Evolutionary conservation across 129 eudicot genomes (phyloP).

Genomic region (Ambrosia artemisiifolia): DNA sequence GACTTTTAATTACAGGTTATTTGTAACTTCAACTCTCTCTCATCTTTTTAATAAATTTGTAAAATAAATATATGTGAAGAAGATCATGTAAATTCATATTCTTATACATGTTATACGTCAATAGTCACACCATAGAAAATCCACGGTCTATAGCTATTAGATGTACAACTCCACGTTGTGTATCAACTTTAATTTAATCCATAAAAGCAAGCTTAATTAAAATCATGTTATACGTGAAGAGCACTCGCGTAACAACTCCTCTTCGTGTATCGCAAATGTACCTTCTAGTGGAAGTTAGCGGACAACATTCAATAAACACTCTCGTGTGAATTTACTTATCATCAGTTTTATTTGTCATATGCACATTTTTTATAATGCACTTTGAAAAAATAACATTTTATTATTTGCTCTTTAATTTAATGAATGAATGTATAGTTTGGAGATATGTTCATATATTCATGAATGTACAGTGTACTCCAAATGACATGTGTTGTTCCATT

Average conservation of each 20-base stretch:
- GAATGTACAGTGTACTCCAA: not conserved
- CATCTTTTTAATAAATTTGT: too few species aligned
- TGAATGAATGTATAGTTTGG: not conserved
- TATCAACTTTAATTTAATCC: not conserved
- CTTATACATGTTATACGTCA: not conserved
- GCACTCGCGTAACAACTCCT: not conserved
- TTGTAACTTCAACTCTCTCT: too few species aligned
- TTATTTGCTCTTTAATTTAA: not conserved
- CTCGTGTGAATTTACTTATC: not conserved
- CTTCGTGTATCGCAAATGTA: not conserved
- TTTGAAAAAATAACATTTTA: too few species aligned
- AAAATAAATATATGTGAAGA: too few species aligned
- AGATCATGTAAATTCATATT: too few species aligned
- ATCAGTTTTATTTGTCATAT: not conserved
- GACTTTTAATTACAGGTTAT: too few species aligned
- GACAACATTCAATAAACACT: not conserved
- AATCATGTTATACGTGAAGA: not conserved
- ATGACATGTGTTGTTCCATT: conserved; percentile 21
- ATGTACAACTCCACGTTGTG: too few species aligned
- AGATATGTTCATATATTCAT: not conserved
- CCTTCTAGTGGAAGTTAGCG: not conserved
- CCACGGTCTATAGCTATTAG: too few species aligned
- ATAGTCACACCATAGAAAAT: not conserved
- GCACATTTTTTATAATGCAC: not conserved
- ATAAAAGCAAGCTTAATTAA: not conserved